Evolutionary conservation across 2,329 filamentous ascomycete species (phyloP).

Genomic region (Zymoseptoria tritici): DNA sequence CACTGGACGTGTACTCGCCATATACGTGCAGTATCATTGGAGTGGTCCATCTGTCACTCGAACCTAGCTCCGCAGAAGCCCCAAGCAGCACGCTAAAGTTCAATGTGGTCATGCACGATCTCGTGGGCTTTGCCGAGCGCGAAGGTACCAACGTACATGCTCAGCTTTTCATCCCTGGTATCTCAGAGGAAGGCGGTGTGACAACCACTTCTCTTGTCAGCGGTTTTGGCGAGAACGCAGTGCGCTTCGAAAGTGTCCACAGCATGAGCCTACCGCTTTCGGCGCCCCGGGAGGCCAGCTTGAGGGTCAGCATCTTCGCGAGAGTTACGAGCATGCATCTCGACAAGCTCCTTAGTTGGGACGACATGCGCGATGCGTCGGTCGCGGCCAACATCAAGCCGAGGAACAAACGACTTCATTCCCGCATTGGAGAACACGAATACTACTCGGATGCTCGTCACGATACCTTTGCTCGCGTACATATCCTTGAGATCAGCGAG

Average conservation of each 20-base stretch:
- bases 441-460: conserved; percentile 92
- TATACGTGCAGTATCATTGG: conserved; percentile 88
- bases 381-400: conserved; percentile 48
- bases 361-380: conserved; percentile 82
- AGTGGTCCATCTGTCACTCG: conserved; percentile 81
- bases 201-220: conserved; percentile 93
- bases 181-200: conserved; percentile 79
- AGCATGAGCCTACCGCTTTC: conserved; percentile 90
- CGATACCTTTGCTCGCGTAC: conserved; percentile 79
- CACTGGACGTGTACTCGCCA: conserved; percentile 81
- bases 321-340: conserved; percentile 88
- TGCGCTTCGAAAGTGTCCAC: conserved; percentile 95
- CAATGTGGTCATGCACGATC: conserved; percentile 96
- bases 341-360: conserved; percentile 96
- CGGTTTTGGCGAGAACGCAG: conserved; percentile 85
- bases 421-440: conserved; percentile 80
- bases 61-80: conserved; percentile 87
- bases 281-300: conserved; percentile 62
- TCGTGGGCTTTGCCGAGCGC: conserved; percentile 87
- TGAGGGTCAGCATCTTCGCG: conserved; percentile 87
- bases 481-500: conserved; percentile 87
- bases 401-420: conserved; percentile 40
- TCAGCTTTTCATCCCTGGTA: conserved; percentile 88
- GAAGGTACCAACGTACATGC: conserved; percentile 95
- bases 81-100: conserved; percentile 92